Evolutionary conservation across 2,329 filamentous ascomycete species (phyloP).

Genomic region (Fusarium drepaniforme): DNA sequence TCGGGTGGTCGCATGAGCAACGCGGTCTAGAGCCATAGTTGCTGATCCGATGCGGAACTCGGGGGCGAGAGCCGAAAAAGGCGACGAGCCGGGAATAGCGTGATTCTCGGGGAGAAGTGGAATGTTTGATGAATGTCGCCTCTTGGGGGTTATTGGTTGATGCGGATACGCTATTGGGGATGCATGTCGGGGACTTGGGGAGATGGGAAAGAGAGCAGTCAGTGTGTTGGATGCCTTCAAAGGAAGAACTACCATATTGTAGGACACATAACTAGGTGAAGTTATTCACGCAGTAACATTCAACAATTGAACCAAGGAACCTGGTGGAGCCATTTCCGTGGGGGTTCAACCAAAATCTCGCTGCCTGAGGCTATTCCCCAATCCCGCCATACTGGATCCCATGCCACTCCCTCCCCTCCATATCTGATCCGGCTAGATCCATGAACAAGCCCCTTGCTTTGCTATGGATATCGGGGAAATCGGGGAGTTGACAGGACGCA

Average conservation of each 20-base stretch:
- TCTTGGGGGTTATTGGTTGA: neutral
- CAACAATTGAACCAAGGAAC: neutral
- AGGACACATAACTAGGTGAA: neutral
- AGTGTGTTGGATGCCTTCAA: neutral
- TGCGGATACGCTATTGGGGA: neutral
- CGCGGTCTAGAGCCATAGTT: neutral
- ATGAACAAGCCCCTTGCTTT: slow-evolving; percentile 5
- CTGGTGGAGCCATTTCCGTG: neutral
- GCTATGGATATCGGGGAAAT: slow-evolving; percentile 27
- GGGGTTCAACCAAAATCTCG: neutral
- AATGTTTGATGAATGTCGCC: neutral
- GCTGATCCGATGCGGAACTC: slow-evolving; percentile 32
- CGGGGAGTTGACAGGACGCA: slow-evolving; percentile 32
- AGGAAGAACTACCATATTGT: neutral
- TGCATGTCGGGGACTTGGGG: slow-evolving; percentile 22
- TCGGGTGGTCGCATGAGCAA: slow-evolving; percentile 20
- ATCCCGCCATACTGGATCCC: neutral
- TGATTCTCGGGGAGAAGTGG: neutral
- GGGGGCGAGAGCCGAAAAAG: slow-evolving; percentile 17
- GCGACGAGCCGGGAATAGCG: slow-evolving; percentile 28
- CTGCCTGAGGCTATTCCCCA: neutral
- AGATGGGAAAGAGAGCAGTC: neutral
- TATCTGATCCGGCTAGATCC: neutral
- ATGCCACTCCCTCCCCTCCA: no score
- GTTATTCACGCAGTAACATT: neutral